These are phyloP conservation scores for Lepidium didymum DNA, from an alignment of 345 rosid species.

Conservation along the genomic window DNA sequence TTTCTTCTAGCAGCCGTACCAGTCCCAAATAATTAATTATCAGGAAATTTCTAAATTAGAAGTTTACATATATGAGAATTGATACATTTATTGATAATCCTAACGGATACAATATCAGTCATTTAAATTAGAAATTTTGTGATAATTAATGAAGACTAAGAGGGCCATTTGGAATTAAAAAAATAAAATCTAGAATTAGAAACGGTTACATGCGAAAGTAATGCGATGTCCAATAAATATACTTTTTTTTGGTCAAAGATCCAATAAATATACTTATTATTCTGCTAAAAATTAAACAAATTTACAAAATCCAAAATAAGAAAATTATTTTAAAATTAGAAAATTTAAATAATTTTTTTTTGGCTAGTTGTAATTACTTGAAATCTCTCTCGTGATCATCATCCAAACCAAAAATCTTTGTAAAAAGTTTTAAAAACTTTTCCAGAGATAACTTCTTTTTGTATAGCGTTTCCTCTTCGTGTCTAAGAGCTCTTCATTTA, in stretches of 20 bases:
- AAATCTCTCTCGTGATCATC: constrained; percentile 3
- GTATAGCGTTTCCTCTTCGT: constrained; percentile 28
- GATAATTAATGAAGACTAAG: background rate
- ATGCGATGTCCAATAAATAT: constrained; percentile 9
- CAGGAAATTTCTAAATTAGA: background rate
- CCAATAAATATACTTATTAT: constrained; percentile 8
- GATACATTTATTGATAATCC: too few species aligned
- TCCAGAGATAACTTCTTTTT: constrained; percentile 2
- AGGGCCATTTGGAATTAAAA: too few species aligned
- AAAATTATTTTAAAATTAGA: constrained; percentile 6
- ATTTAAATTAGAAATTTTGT: too few species aligned
- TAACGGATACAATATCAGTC: too few species aligned
- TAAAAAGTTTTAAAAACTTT: background rate
- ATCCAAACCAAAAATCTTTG: constrained; percentile 4
- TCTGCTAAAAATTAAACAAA: background rate
- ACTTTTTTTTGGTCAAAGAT: too few species aligned
- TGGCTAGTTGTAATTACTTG: background rate
- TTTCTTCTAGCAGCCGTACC: background rate
- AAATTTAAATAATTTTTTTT: background rate
- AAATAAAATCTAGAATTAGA: background rate
- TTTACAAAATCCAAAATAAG: constrained; percentile 13
- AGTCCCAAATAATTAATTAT: background rate
- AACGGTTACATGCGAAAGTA: background rate
- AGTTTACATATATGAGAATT: too few species aligned
- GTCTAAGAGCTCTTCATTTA: constrained; percentile 22